Evolutionary conservation across 768 basidiomycete species (phyloP), one percentile per base, ranked within the genome.

Genomic region (Lactifluus hygrophoroides): DNA sequence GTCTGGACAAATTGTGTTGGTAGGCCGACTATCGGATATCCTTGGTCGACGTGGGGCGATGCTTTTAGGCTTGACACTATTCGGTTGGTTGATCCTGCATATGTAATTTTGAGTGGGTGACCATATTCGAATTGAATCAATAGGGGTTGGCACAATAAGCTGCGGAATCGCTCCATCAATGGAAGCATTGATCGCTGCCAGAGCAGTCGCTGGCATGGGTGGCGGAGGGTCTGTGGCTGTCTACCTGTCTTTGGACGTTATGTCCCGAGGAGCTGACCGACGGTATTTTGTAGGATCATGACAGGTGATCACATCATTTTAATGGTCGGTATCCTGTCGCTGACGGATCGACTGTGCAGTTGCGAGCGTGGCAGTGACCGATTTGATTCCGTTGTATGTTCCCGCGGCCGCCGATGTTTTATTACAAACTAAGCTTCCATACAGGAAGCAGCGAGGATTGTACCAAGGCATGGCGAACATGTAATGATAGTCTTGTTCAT

Each of bases 401-500:
- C 30, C 37, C 32, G 23, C n/a, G n/a, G n/a, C n/a, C n/a, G 5
- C 21, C 28, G 19, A n/a, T 54, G 25, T 7, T 55, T 56, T 50
- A 40, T 54, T 49, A 46, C 43, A 43, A 49, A 9, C 57, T 58
- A 21, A 62, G 32, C 43, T 30, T 52, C 48, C 28, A 47, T 34
- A 66, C 19, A 92, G 90, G 66, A 86, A 87, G 68, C 85, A 90
- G 60, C 80, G 94, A 53, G 94, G 92, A 2, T 72, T 95, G 9
- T 95, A 93, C 67, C 95, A 98, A 70, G 94, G 94, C 56, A 78
- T 92, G 76, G 85, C 87, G 34, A 93, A 93, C 68, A 82, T 93
- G 90, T 91, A 75, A 64, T 82, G 68, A 2, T 16, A 30, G 11
- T 30, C 32, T n/a, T 17, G 10, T 32, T 45, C 46, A 23, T 61